Evolutionary conservation across 176 grass and related monocot genomes (phyloP).

Genomic region (Urochloa ruziziensis): DNA sequence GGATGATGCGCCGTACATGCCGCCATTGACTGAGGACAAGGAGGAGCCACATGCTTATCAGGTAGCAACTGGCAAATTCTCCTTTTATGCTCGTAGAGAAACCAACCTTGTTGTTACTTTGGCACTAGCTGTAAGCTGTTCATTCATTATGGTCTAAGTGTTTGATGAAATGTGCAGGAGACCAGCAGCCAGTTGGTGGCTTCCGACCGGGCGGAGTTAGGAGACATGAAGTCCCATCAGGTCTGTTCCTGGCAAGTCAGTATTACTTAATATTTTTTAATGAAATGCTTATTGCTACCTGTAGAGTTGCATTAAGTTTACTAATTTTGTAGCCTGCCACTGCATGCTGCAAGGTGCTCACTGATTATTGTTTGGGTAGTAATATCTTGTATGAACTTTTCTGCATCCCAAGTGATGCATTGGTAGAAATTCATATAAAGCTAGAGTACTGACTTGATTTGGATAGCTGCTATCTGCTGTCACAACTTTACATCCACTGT

Average conservation of each 20-base stretch:
- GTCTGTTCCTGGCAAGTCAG: slow-evolving; percentile 21
- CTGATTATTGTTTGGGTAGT: not conserved
- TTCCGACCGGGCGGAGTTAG: not conserved
- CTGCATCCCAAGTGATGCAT: not conserved
- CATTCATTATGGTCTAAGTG: not conserved
- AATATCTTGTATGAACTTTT: not conserved
- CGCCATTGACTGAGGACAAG: slow-evolving; percentile 72
- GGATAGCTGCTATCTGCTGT: not conserved
- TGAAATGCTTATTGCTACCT: slow-evolving; percentile 17
- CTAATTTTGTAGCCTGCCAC: not conserved
- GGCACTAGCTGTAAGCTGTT: not conserved
- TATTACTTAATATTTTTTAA: not conserved
- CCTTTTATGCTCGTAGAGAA: not conserved
- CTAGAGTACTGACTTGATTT: not conserved
- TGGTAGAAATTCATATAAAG: not conserved
- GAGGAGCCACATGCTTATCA: slow-evolving; percentile 36
- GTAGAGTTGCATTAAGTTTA: not conserved
- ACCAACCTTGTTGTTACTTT: slow-evolving; percentile 4
- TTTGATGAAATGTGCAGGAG: slow-evolving; percentile 43
- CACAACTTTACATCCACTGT: not conserved
- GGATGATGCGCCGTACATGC: slow-evolving; percentile 50
- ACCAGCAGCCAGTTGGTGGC: not conserved
- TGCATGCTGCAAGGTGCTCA: not conserved
- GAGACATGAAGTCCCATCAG: not conserved
- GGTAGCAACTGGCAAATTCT: slow-evolving; percentile 30